Evolutionary conservation across 2,329 filamentous ascomycete species (phyloP).

Genomic region (Herpotrichia juniperi): DNA sequence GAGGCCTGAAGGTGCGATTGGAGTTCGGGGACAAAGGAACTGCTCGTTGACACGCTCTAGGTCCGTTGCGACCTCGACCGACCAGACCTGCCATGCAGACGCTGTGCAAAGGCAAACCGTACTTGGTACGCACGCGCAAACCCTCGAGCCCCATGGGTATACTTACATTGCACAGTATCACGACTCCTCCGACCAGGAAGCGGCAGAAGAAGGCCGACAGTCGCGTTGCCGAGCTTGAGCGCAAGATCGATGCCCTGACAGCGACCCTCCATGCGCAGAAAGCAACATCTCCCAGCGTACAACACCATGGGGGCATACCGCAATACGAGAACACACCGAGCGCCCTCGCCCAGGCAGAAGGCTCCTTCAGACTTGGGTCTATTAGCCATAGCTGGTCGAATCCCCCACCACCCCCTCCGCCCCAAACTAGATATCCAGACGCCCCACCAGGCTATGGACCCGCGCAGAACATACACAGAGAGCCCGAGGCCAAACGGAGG

Average conservation of each 20-base stretch:
- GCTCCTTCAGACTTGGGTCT: constrained; percentile 30
- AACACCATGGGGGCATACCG: constrained; percentile 30
- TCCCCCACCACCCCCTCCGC: constrained; percentile 11
- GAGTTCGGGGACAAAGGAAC: background rate
- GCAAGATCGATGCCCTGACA: constrained; percentile 88
- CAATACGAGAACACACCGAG: constrained; percentile 20
- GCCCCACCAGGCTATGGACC: constrained; percentile 40
- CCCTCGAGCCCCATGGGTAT: background rate
- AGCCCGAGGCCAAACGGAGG: constrained; percentile 40
- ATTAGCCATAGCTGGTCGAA: constrained; percentile 39
- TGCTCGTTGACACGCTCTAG: constrained; percentile 26
- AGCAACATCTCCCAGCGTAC: constrained; percentile 17
- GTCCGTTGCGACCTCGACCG: constrained; percentile 85
- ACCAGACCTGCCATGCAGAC: constrained; percentile 62
- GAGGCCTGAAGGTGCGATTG: constrained; percentile 46
- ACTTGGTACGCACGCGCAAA: constrained; percentile 66
- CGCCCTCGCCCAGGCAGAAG: constrained; percentile 25
- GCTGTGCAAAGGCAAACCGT: constrained; percentile 81
- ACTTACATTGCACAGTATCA: constrained; percentile 30
- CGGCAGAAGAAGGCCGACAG: constrained; percentile 92
- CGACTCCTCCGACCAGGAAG: constrained; percentile 75
- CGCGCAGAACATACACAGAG: constrained; percentile 35
- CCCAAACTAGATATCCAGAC: constrained; percentile 24
- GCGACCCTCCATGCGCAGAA: constrained; percentile 72
- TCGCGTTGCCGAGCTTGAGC: constrained; percentile 86